phyloP scores from a whole-genome alignment of 495 filamentous ascomycete species.

The Aspergillus steynii region DNA sequence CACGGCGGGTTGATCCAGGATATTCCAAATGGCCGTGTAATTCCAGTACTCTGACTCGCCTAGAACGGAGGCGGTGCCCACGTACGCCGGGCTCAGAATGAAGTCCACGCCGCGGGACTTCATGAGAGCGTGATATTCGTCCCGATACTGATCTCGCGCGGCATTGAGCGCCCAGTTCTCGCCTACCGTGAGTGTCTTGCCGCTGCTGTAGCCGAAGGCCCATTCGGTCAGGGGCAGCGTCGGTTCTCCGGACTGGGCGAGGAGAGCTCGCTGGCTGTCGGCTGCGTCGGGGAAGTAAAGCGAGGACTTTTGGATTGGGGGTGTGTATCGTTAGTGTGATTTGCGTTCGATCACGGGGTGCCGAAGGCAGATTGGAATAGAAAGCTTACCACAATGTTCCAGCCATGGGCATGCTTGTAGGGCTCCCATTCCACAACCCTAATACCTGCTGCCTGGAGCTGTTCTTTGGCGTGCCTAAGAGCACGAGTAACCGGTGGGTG shows the following conservation, averaged over 20 bases:
- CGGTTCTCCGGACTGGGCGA: slow-evolving; percentile 55
- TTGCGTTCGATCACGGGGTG: neutral
- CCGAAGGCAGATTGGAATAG: neutral
- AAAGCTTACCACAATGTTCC: slow-evolving; percentile 54
- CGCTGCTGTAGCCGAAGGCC: slow-evolving; percentile 54
- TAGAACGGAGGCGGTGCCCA: slow-evolving; percentile 59
- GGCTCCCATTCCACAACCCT: slow-evolving; percentile 67
- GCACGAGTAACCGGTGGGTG: slow-evolving; percentile 70
- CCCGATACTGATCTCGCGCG: slow-evolving; percentile 57
- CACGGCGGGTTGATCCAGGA: slow-evolving; percentile 64
- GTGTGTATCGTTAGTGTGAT: slow-evolving; percentile 6
- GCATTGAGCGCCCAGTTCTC: slow-evolving; percentile 48
- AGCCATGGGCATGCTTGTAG: slow-evolving; percentile 60
- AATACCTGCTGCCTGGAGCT: slow-evolving; percentile 51
- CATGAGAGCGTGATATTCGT: slow-evolving; percentile 59
- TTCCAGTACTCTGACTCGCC: slow-evolving; percentile 66
- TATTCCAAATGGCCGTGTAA: slow-evolving; percentile 74
- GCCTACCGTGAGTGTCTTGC: slow-evolving; percentile 37
- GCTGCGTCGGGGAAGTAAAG: slow-evolving; percentile 61
- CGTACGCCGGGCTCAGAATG: slow-evolving; percentile 64
- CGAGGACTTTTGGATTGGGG: slow-evolving; percentile 26
- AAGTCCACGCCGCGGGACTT: slow-evolving; percentile 65
- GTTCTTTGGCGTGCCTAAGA: slow-evolving; percentile 54
- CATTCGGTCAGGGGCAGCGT: slow-evolving; percentile 57
- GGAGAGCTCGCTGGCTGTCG: slow-evolving; percentile 40